Evolutionary conservation across 1,284 basidiomycete species (phyloP), one percentile per base, ranked within the genome.

Genomic region (Pisolithus thermaeus): DNA sequence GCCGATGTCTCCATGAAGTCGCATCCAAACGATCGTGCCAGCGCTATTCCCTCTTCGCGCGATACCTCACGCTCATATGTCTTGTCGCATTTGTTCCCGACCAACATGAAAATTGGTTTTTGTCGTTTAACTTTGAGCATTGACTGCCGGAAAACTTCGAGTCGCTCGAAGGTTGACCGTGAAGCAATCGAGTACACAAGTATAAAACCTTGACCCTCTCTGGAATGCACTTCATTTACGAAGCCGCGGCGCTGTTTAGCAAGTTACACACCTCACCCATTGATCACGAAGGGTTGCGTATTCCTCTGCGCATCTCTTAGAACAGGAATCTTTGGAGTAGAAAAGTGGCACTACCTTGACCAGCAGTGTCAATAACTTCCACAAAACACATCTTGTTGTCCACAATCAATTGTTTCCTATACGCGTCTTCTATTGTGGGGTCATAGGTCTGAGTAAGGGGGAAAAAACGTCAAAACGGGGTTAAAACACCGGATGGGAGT

Each of bases 171-270:
- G 25, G 94, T 95, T 61, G 87, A 85, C 65, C 93, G 83, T 43
- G 93, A 95, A 50, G 94, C 92, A 69, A 99, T 97, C 49, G 93
- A 97, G 75, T 99, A 99, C 52, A 99, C 97, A 53, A 99, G 83
- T 58, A 99, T 88, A 73, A 99, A 99, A 9, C 96, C 97, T 74
- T 99, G 94, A 56, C 97, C 96, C 69, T 98, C 97, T 48, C 96
- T 94, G 73, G 36, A 54, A 12, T 0, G 14, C 23, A 28, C 32
- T 22, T 50, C 57, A 35, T 42, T 56, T 55, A 47, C 43, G 57
- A 48, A 55, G 52, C 42, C 40, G 53, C 53, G 44, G 12, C 42
- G 47, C 20, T 38, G 41, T 25, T 35, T 18, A 32, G 36, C 44
- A 42, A 30, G 47, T 44, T 48, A 78, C 88, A 68, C 57, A 93